Evolutionary conservation across 2,329 filamentous ascomycete genomes (phyloP), one percentile per base, ranked within the genome.

Genomic region (Sporothrix curviconia): DNA sequence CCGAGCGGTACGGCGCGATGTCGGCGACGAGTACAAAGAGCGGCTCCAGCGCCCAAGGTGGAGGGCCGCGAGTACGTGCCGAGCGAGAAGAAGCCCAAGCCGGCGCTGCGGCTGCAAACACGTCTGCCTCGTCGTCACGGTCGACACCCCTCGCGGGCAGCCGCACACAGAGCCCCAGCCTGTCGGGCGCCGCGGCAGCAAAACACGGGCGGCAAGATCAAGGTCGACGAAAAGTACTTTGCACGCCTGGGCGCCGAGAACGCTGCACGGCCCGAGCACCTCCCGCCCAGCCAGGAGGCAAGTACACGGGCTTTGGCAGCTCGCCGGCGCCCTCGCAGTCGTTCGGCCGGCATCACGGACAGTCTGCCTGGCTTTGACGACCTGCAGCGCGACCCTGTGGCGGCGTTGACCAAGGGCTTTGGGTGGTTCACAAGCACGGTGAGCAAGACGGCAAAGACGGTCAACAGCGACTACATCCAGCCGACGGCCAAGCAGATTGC

Each of bases 11-110:
- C 70, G 86, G 91, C 61, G 89, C 56, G 90, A 94, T 63, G 89
- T 87, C 0, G 92, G 92, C 56, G 92, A 96, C 72, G 92, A 96
- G 75, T 97, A 87, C 84, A 96, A 96, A 73, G 92, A 96, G 71
- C 81, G 91, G 61, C 72, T 97, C n/a, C 63, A 85, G 84, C 34
- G 89, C 89, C n/a, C 66, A 92, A 94, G 75, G 89, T 95, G 7
- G 94, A 97, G 71, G 89, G 88, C 12, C 81, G 81, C 59, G 90
- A 95, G 64, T 97, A 95, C 68, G 88, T 94, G 2, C 86, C 86
- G 15, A 84, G 82, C 7, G 81, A 86, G 69, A 86, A 85, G 71
- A 62, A 61, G 54, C 54, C 57, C 57, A 30, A 68, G 40, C 67
- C 73, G 32, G 70, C 76, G 61, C n/a, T n/a, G 69, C 74, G 15